A percentile compares a stretch with the other conserved stretches of the same genome.
Evolutionary conservation across 495 filamentous ascomycete species (phyloP).

Genomic region (Poronia punctata): DNA sequence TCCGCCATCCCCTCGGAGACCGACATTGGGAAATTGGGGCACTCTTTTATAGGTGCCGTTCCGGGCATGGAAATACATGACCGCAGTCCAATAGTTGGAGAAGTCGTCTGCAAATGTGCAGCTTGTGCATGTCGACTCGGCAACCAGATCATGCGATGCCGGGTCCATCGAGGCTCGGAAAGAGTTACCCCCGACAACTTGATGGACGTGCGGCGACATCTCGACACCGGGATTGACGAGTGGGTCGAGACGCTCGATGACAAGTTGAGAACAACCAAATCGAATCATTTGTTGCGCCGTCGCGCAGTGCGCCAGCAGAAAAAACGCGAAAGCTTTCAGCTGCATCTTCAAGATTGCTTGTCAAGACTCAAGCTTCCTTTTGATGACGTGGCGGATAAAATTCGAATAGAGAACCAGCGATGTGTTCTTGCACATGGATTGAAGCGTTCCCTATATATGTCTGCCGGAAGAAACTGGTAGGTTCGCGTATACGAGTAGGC

Average conservation of each 20-base stretch:
- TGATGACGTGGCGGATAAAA: too few species aligned
- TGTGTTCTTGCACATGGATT: too few species aligned
- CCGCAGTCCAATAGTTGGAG: conserved; percentile 40
- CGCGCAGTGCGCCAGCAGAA: conserved; percentile 15
- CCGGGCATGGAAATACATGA: conserved; percentile 29
- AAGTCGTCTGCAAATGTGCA: conserved; percentile 34
- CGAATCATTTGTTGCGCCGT: conserved; percentile 30
- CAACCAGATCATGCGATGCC: conserved; percentile 21
- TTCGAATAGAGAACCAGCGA: too few species aligned
- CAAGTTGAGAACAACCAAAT: conserved; percentile 36
- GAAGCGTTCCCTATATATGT: too few species aligned
- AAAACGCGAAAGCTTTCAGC: conserved; percentile 14
- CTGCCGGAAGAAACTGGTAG: background rate
- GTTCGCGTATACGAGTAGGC: too few species aligned
- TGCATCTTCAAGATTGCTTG: too few species aligned
- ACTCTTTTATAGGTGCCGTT: conserved; percentile 35
- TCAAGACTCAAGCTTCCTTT: too few species aligned
- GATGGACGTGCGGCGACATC: conserved; percentile 29
- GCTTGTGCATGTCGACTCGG: conserved; percentile 28
- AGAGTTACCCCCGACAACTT: conserved; percentile 33
- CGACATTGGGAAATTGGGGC: conserved; percentile 30
- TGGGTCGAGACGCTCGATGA: conserved; percentile 31
- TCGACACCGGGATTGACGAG: conserved; percentile 29
- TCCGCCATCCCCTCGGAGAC: conserved; percentile 29
- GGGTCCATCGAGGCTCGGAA: conserved; percentile 30